Conservation (phyloP, 2,329 filamentous ascomycete species). For the Trematosphaeria pertusa region DNA sequence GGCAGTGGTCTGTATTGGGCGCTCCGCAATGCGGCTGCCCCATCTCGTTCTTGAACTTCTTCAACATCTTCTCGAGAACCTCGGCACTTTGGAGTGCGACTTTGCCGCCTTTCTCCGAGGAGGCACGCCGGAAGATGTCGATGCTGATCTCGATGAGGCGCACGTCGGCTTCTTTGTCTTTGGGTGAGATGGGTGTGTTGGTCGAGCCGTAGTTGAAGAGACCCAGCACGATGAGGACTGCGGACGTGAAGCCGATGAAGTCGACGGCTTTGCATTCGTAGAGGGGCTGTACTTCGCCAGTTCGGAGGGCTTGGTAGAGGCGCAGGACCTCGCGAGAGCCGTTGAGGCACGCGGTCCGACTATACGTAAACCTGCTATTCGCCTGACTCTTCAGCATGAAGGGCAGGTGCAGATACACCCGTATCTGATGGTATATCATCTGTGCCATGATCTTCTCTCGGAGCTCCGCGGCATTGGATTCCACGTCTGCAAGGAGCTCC, state of each 20-base stretch:
- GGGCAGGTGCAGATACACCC: constrained; percentile 54
- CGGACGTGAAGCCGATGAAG: constrained; percentile 56
- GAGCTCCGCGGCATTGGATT: constrained; percentile 44
- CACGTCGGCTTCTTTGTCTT: constrained; percentile 45
- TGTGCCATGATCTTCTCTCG: constrained; percentile 50
- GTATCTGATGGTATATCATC: constrained; percentile 54
- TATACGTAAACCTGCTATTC: constrained; percentile 48
- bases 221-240: constrained; percentile 53
- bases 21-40: constrained; percentile 3
- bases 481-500: constrained; percentile 31
- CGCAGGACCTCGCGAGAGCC: constrained; percentile 51
- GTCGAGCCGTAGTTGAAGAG: constrained; percentile 45
- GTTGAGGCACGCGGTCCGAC: constrained; percentile 49
- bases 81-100: constrained; percentile 48
- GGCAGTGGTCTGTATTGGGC: constrained; percentile 17
- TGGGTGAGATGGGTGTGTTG: constrained; percentile 18
- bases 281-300: constrained; percentile 42
- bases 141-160: constrained; percentile 49
- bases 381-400: constrained; percentile 52
- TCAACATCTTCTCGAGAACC: constrained; percentile 48
- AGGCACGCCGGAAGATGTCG: constrained; percentile 51
- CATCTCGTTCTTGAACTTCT: constrained; percentile 31
- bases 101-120: constrained; percentile 50
- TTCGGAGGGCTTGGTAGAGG: constrained; percentile 49
- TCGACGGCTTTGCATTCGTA: constrained; percentile 58